Conservation (phyloP, 2,329 filamentous ascomycete species). For the Colletotrichum destructivum region DNA sequence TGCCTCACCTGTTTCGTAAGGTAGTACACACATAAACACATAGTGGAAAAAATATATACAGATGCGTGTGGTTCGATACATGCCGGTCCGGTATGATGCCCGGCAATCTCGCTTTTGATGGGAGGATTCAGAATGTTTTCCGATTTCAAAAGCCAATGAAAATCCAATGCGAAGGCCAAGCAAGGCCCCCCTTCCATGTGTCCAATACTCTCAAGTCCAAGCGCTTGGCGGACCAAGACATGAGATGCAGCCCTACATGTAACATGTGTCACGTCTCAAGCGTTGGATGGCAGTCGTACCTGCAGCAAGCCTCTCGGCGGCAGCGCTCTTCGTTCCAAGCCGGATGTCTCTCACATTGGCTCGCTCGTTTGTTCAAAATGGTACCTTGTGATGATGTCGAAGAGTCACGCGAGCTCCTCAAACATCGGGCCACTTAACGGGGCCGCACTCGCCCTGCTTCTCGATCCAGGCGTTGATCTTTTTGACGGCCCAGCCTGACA, state of each 20-base stretch:
- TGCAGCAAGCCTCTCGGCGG: constrained; percentile 3
- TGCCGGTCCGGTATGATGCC: neutral
- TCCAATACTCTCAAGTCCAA: constrained; percentile 27
- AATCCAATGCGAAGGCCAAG: neutral
- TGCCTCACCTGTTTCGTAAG: neutral
- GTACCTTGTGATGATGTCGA: neutral
- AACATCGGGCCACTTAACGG: constrained; percentile 51
- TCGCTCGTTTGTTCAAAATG: neutral
- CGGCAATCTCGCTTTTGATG: neutral
- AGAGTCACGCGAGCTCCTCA: neutral
- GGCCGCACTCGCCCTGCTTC: constrained; percentile 53
- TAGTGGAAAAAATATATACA: neutral
- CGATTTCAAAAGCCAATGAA: neutral
- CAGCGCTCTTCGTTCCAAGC: neutral
- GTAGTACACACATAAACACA: constrained; percentile 3
- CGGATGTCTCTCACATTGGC: neutral
- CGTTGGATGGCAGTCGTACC: constrained; percentile 27
- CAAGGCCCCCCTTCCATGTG: neutral
- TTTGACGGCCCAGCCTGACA: constrained; percentile 60
- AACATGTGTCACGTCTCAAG: constrained; percentile 35
- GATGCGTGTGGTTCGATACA: constrained; percentile 18
- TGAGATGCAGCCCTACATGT: constrained; percentile 20
- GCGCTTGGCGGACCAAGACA: constrained; percentile 16
- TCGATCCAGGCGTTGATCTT: constrained; percentile 59
- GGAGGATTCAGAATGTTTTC: neutral